Evolutionary conservation across 768 basidiomycete species (phyloP).

Genomic region (Xerocomellus dryophilus): DNA sequence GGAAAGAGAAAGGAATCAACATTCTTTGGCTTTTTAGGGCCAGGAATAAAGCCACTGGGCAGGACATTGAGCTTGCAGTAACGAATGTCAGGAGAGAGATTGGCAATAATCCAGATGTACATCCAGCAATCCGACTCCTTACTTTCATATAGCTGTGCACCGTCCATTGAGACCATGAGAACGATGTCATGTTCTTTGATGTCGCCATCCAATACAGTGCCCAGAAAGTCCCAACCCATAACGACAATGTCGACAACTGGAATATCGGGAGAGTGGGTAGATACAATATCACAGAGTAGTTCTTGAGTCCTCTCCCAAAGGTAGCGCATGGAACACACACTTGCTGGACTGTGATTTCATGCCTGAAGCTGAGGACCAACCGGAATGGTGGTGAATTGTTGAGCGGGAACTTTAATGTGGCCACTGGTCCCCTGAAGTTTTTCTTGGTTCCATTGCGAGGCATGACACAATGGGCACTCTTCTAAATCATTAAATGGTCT

Average conservation of each 20-base stretch:
- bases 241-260: neutral
- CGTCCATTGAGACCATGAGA: slow-evolving; percentile 20
- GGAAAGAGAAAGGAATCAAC: slow-evolving; percentile 1
- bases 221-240: slow-evolving; percentile 13
- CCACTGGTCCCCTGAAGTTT: neutral
- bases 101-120: slow-evolving; percentile 35
- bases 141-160: slow-evolving; percentile 36
- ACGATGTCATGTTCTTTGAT: slow-evolving; percentile 23
- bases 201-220: neutral
- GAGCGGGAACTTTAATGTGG: slow-evolving; percentile 23
- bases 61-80: neutral
- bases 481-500: slow-evolving; percentile 33
- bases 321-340: slow-evolving; percentile 33
- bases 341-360: slow-evolving; percentile 18
- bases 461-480: slow-evolving; percentile 31
- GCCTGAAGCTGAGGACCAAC: slow-evolving; percentile 46
- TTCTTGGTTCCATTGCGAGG: slow-evolving; percentile 27
- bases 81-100: neutral
- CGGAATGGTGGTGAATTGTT: slow-evolving; percentile 38
- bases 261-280: neutral
- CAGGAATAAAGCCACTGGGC: slow-evolving; percentile 1
- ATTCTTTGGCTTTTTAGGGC: neutral
- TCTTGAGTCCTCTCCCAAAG: slow-evolving; percentile 4
- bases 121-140: no score
- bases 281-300: neutral